Base-by-base conservation (phyloP, 2,329 filamentous ascomycete species). In the Verticillium dahliae region DNA sequence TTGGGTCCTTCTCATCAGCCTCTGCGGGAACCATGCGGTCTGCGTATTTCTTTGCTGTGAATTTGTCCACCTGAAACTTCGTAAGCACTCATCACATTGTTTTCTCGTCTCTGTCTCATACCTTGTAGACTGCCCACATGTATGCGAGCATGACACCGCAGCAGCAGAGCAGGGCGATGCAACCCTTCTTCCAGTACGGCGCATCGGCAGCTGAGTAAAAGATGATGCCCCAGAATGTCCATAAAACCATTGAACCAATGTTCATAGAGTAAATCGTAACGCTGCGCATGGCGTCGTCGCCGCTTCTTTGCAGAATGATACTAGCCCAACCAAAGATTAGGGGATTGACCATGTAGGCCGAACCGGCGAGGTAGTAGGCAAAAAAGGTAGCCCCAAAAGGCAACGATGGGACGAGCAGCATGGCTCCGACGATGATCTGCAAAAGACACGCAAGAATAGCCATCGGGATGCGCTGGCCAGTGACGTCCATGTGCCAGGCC, bases 281-380 rank as follows among this genome's bases (percentile, higher is more conserved):
- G 5, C 70, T 72, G 41, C 75, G 65, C 2, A 71, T 67, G 1
- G 75, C 74, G 62, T 78, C 74, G 31, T 77, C 75, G 14, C 74
- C 74, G 4, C 65, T 65, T 1, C 75, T 69, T 59, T 73, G 69
- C 0, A 72, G 68, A 13, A 78, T 73, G 15, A 73, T 69, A 60
- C 72, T 78, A 0, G 75, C 75, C 75, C 75, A 78, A 1, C 71
- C 73, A 38, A 75, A 77, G n/a, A 76, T 60, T 14, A 76, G 65
- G 0, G 74, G 75, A 15, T 77, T 74, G 27, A 76, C 73, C 45
- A 76, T 72, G 56, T 77, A 77, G 7, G 73, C 72, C 1, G 74
- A 75, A 1, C 74, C 75, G n/a, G 74, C 70, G 10, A 76, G 64
- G 64, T 77, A 73, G 60, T 73, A 73, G 1, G 71, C 73, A 57